Base-by-base conservation (phyloP, 2,329 filamentous ascomycete genomes). In the Shiraia sp. region DNA sequence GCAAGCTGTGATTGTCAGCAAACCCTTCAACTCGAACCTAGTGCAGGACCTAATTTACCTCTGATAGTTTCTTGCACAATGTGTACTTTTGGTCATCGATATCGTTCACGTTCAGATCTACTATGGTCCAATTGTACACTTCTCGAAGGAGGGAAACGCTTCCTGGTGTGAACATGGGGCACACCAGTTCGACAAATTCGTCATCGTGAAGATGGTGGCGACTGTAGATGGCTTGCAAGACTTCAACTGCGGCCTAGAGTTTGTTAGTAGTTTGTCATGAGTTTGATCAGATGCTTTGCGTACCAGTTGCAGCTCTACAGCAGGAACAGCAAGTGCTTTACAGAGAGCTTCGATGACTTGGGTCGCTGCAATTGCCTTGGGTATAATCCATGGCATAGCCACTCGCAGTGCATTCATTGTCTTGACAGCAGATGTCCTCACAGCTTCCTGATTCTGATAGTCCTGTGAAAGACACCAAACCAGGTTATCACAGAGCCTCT, bases 41-140 rank as follows among this genome's bases (percentile, higher is more conserved):
- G n/a, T n/a, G n/a, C n/a, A n/a, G n/a, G 26, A 34, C 7, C 37
- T 12, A 13, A 30, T 72, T 53, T 77, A 90, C 88, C 80, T 99
- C 93, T 1, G 91, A 90, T 32, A 97, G 82, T 70, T 95, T 96
- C 74, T 97, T 97, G 28, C 88, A 84, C 55, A 96, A 83, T 40
- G 89, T 83, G 66, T 99, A 97, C 65, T 90, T 95, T 61, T 90
- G 86, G 60, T 96, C 90, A 53, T 96, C 88, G 44, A 96, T 83
- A 56, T 96, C 86, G 45, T 88, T 81, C 3, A 88, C 79, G 51
- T 91, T 85, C 45, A 89, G 81, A 51, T 90, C 86, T 30, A 92
- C 85, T 9, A 83, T 72, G 4, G 89, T 88, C 87, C 88, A 93
- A 48, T 86, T 82, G 58, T 89, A 90, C 10, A 96, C 77, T 45